Percentiles rank a stretch among this genome's conserved stretches.
phyloP scores from a whole-genome alignment of 768 basidiomycete species.

The Phaffia australis region DNA sequence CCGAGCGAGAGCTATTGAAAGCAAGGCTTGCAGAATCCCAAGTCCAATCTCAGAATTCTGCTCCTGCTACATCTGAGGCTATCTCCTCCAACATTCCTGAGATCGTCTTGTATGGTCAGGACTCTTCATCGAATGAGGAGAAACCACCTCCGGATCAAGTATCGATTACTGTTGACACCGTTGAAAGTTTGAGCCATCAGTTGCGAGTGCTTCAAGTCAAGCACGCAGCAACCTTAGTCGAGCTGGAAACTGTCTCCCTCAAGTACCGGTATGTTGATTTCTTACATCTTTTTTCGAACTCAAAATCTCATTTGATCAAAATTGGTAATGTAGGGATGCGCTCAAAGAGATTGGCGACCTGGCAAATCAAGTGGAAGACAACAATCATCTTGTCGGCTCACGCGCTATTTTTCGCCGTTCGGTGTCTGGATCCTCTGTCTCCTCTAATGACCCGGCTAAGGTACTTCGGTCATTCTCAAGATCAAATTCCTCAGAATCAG shows the following conservation, averaged over 20 bases:
- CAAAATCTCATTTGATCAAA: no score
- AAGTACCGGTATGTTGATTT: background rate
- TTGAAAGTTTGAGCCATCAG: constrained; percentile 41
- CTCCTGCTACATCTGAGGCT: no score
- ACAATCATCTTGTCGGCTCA: constrained; percentile 40
- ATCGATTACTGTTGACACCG: constrained; percentile 27
- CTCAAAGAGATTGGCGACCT: constrained; percentile 87
- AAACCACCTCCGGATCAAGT: constrained; percentile 22
- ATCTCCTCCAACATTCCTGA: background rate
- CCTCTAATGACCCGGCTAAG: background rate
- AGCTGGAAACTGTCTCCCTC: constrained; percentile 31
- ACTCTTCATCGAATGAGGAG: no score
- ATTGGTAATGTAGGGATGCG: constrained; percentile 58
- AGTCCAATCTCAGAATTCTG: background rate
- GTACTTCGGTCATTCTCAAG: constrained; percentile 4
- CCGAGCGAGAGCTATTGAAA: constrained; percentile 49
- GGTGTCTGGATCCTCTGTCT: background rate
- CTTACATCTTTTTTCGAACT: constrained; percentile 8
- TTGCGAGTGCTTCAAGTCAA: constrained; percentile 48
- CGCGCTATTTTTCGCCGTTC: background rate
- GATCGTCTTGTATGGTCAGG: no score
- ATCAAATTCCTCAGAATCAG: background rate
- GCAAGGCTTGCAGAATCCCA: background rate
- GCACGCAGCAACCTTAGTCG: constrained; percentile 26
- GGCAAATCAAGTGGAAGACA: constrained; percentile 77